Conservation (phyloP, 495 filamentous ascomycete genomes). For the Hypomontagnella submonticulosa region DNA sequence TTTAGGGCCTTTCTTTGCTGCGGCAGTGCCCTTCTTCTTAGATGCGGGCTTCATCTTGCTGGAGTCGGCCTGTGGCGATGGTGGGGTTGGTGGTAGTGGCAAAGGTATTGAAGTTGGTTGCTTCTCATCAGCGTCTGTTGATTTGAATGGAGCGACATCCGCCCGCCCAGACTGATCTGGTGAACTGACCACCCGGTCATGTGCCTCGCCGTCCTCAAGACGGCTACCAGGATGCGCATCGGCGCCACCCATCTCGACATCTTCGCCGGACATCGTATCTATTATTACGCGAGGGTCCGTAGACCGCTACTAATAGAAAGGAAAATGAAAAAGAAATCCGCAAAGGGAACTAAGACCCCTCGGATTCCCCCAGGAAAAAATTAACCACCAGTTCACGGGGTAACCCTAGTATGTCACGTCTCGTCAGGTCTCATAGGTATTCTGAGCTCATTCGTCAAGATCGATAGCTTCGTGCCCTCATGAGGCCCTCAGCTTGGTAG, state of each 20-base stretch:
- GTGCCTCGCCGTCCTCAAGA: slow-evolving; percentile 24
- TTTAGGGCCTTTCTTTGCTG: slow-evolving; percentile 51
- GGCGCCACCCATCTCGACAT: slow-evolving; percentile 37
- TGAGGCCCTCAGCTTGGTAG: too few species aligned
- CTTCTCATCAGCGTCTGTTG: slow-evolving; percentile 38
- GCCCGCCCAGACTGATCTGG: slow-evolving; percentile 12
- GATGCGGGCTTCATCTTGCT: slow-evolving; percentile 46
- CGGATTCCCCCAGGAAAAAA: neutral
- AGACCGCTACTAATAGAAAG: slow-evolving; percentile 13
- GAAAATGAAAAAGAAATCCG: slow-evolving; percentile 13
- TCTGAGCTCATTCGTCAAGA: too few species aligned
- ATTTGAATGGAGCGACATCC: slow-evolving; percentile 29
- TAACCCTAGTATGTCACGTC: neutral
- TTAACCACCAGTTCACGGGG: slow-evolving; percentile 1
- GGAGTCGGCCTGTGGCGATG: slow-evolving; percentile 27
- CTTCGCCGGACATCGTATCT: slow-evolving; percentile 20
- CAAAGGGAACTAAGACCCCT: neutral
- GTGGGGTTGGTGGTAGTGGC: slow-evolving; percentile 4
- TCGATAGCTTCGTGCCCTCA: too few species aligned
- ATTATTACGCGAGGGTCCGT: slow-evolving; percentile 22
- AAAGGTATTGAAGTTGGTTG: slow-evolving; percentile 26
- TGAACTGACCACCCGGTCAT: slow-evolving; percentile 2
- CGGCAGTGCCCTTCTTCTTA: slow-evolving; percentile 60
- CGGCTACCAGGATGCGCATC: slow-evolving; percentile 25
- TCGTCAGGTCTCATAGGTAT: too few species aligned